Evolutionary conservation across 2,329 filamentous ascomycete genomes (phyloP).

Genomic region (Pseudopyricularia javanii): DNA sequence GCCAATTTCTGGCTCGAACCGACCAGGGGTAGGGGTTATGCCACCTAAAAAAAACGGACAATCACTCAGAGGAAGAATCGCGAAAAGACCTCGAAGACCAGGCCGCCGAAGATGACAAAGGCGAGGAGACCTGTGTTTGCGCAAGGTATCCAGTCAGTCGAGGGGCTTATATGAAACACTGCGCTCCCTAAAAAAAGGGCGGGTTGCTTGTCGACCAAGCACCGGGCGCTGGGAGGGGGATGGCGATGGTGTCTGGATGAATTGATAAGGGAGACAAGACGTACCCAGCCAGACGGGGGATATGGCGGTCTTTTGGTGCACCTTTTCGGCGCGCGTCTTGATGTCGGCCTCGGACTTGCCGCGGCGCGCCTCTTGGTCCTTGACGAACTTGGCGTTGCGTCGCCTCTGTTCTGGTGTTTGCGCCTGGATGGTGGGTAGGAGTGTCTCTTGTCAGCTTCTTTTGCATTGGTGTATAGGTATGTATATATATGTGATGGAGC

Average conservation of each 20-base stretch:
- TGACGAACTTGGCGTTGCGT: constrained; percentile 68
- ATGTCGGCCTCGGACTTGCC: constrained; percentile 58
- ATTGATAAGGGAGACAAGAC: constrained; percentile 9
- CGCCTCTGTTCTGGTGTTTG: constrained; percentile 78
- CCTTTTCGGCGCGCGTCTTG: constrained; percentile 47
- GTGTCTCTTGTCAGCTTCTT: background rate
- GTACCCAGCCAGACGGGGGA: constrained; percentile 53
- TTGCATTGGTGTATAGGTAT: too few relatives aligned
- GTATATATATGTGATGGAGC: too few relatives aligned
- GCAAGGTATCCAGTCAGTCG: too few relatives aligned
- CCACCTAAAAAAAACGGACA: background rate
- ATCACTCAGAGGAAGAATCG: constrained; percentile 26
- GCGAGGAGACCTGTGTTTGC: constrained; percentile 34
- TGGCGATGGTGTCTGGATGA: too few relatives aligned
- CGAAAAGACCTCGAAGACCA: constrained; percentile 44
- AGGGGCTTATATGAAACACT: too few relatives aligned
- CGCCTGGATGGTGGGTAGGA: constrained; percentile 34
- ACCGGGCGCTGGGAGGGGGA: background rate
- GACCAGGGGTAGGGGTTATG: too few relatives aligned
- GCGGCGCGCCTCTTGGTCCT: constrained; percentile 59
- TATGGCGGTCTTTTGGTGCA: constrained; percentile 42
- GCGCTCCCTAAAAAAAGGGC: too few relatives aligned
- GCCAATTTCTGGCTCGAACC: too few relatives aligned
- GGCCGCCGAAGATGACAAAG: constrained; percentile 49
- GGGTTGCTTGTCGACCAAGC: too few relatives aligned